Conservation (phyloP, 176 grass and related monocot species). For the Themeda triandra region DNA sequence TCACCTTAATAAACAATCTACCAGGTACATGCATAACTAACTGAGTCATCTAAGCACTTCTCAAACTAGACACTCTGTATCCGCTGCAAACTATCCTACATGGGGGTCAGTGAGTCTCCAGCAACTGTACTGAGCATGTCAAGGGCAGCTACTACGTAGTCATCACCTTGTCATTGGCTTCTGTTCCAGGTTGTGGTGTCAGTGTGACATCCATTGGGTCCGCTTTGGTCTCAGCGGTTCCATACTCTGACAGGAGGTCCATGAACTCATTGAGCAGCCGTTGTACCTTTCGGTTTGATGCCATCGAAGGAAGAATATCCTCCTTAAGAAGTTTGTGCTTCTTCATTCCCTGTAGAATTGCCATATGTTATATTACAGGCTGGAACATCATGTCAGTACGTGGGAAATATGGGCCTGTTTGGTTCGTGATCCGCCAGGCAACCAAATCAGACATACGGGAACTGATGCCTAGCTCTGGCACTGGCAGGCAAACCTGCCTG, state of each 20-base stretch:
- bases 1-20: too few relatives aligned
- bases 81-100: conserved; percentile 24
- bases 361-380: neutral
- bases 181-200: neutral
- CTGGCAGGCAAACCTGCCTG: too few relatives aligned
- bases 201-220: conserved; percentile 38
- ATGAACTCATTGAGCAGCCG: conserved; percentile 89
- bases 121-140: conserved; percentile 2
- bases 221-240: conserved; percentile 35
- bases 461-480: neutral
- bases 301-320: conserved; percentile 84
- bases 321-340: conserved; percentile 83
- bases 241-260: conserved; percentile 77
- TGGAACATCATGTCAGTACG: neutral
- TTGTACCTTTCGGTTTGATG: conserved; percentile 88
- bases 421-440: neutral
- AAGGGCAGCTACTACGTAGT: neutral
- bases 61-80: neutral
- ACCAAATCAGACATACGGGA: neutral
- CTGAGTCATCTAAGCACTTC: too few relatives aligned
- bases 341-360: conserved; percentile 74
- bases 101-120: conserved; percentile 34
- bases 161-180: neutral
- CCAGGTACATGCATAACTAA: too few relatives aligned
- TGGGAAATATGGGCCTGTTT: neutral